Conservation (phyloP, 225 moss, liverwort and hornwort species). For the Sphagnum contortum region DNA sequence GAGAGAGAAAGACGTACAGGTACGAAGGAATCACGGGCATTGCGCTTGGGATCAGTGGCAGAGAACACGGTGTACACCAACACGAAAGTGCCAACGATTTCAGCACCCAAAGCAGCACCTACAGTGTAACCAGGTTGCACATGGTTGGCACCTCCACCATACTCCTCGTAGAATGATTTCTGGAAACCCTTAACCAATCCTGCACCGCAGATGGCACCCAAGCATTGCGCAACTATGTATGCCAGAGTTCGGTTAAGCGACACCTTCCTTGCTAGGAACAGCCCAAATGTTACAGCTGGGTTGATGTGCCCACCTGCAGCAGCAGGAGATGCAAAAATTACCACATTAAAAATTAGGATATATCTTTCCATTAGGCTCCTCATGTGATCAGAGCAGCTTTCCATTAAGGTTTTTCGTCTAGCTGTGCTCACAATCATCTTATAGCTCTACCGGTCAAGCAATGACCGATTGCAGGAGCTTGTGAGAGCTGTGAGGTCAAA, state of each 20-base stretch:
- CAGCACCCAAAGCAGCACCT: constrained; percentile 16
- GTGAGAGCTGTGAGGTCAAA: neutral
- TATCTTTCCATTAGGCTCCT: neutral
- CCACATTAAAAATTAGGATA: neutral
- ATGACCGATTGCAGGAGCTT: neutral
- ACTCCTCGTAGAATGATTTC: constrained; percentile 1
- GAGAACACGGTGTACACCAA: constrained; percentile 26
- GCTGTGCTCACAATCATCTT: too few relatives aligned
- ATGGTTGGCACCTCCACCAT: constrained; percentile 15
- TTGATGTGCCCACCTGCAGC: constrained; percentile 28
- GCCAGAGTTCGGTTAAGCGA: constrained; percentile 14
- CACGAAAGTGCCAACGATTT: constrained; percentile 17
- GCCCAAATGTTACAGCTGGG: constrained; percentile 24
- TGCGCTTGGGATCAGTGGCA: constrained; percentile 25
- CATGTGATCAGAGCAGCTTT: neutral
- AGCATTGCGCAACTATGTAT: constrained; percentile 14
- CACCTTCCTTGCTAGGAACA: constrained; percentile 20
- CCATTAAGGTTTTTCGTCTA: neutral
- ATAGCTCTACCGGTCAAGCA: too few relatives aligned
- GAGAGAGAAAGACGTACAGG: constrained; percentile 5
- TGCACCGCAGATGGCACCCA: constrained; percentile 23
- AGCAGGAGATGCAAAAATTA: neutral
- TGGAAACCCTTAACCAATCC: constrained; percentile 15
- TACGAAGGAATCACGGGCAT: constrained; percentile 27
- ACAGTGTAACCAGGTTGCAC: constrained; percentile 6